These are phyloP conservation scores for Microthlaspi erraticum DNA, from an alignment of 345 rosid genomes.

Conservation along the genomic window DNA sequence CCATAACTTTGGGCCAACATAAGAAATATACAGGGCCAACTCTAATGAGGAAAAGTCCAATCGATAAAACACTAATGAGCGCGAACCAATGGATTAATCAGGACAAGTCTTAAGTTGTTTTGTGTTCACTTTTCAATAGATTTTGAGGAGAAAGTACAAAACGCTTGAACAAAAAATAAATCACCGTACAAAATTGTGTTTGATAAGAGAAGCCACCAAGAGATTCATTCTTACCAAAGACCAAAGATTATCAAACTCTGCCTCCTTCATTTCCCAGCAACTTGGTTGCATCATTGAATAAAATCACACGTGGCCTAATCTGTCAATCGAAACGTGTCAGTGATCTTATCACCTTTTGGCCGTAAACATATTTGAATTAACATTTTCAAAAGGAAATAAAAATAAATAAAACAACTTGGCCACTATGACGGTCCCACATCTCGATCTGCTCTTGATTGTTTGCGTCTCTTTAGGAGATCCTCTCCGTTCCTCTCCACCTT, in stretches of 20 bases:
- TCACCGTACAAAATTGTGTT: no score
- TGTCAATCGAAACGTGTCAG: constrained; percentile 26
- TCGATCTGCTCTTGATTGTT: constrained; percentile 41
- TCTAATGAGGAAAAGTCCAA: constrained; percentile 21
- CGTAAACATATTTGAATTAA: not conserved
- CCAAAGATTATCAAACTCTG: no score
- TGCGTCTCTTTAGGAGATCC: constrained; percentile 47
- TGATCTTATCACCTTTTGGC: constrained; percentile 16
- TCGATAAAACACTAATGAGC: no score
- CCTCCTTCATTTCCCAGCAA: constrained; percentile 32
- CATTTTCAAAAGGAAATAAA: not conserved
- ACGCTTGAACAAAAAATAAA: no score
- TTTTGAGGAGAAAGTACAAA: no score
- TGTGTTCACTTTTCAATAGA: no score
- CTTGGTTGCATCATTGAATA: constrained; percentile 29
- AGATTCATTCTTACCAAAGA: no score
- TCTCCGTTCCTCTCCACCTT: constrained; percentile 22
- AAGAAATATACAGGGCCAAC: not conserved
- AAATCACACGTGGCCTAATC: constrained; percentile 16
- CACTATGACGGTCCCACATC: constrained; percentile 39
- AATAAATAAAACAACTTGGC: constrained; percentile 37
- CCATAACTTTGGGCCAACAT: not conserved
- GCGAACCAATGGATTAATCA: no score
- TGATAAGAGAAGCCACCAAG: no score
- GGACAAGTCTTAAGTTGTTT: no score